These are phyloP conservation scores for Ramalina peruviana DNA, from an alignment of 495 filamentous ascomycete species.

Conservation along the genomic window DNA sequence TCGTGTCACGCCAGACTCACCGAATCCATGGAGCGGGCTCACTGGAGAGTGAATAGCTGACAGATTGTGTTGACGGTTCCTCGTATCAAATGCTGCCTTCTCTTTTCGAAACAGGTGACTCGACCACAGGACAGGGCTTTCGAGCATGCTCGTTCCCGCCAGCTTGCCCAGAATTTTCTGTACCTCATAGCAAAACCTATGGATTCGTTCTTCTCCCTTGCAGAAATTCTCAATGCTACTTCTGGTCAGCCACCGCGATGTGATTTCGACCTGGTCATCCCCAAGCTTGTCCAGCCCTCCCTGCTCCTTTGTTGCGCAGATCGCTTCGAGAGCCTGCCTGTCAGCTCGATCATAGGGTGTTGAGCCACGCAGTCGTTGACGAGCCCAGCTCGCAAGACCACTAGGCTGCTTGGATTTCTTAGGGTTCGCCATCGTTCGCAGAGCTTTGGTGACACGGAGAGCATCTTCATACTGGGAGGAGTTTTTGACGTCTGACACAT, in stretches of 20 bases:
- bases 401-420: slow-evolving; percentile 27
- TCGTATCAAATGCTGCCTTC: slow-evolving; percentile 59
- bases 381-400: slow-evolving; percentile 19
- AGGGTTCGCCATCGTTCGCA: slow-evolving; percentile 74
- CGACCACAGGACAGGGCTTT: slow-evolving; percentile 83
- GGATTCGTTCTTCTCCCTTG: slow-evolving; percentile 87
- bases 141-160: slow-evolving; percentile 71
- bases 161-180: slow-evolving; percentile 77
- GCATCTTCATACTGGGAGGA: slow-evolving; percentile 84
- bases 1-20: neutral
- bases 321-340: slow-evolving; percentile 72
- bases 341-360: slow-evolving; percentile 38
- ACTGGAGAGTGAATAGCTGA: neutral
- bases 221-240: slow-evolving; percentile 86
- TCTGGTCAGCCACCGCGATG: slow-evolving; percentile 68
- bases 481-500: slow-evolving; percentile 88
- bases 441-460: slow-evolving; percentile 67
- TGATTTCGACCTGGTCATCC: slow-evolving; percentile 88
- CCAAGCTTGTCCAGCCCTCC: slow-evolving; percentile 88
- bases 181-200: slow-evolving; percentile 84
- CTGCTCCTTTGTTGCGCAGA: slow-evolving; percentile 70
- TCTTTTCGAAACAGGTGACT: slow-evolving; percentile 79
- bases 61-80: slow-evolving; percentile 19
- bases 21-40: neutral
- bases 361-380: slow-evolving; percentile 12